Percentiles rank a stretch among this genome's conserved stretches.
phyloP scores from a whole-genome alignment of 1,284 basidiomycete genomes.

The Puccinia triticina region DNA sequence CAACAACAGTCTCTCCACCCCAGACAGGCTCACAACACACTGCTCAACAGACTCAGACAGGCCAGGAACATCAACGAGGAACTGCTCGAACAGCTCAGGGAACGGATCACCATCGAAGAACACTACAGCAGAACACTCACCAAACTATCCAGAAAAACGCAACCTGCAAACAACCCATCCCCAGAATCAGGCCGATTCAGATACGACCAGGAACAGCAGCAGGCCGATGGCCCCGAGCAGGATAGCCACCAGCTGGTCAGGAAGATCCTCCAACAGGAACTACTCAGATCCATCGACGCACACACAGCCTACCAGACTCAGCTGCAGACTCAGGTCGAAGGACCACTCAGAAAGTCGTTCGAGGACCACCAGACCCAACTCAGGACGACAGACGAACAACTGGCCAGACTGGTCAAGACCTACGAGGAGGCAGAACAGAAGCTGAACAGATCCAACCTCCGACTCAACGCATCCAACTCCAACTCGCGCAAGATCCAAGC shows the following conservation, averaged over 20 bases:
- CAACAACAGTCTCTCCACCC: constrained; percentile 23
- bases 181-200: neutral
- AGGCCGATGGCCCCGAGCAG: neutral
- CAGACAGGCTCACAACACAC: constrained; percentile 24
- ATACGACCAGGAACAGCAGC: neutral
- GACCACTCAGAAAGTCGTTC: neutral
- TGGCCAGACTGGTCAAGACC: neutral
- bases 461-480: constrained; percentile 1
- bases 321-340: constrained; percentile 8
- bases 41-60: constrained; percentile 55
- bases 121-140: constrained; percentile 63
- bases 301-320: constrained; percentile 20
- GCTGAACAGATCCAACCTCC: neutral
- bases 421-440: constrained; percentile 34
- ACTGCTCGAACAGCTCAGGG: constrained; percentile 64
- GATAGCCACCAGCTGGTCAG: neutral
- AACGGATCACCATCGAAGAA: constrained; percentile 63
- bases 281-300: constrained; percentile 4
- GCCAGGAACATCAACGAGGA: constrained; percentile 60
- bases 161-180: neutral
- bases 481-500: constrained; percentile 27
- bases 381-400: constrained; percentile 17
- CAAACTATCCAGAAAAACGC: constrained; percentile 60
- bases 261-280: constrained; percentile 23
- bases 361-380: neutral